A percentile compares a stretch with the other conserved stretches of the same genome.
Conservation (phyloP, 371 early-diverging fungal species). For the Mucor ambiguus region DNA sequence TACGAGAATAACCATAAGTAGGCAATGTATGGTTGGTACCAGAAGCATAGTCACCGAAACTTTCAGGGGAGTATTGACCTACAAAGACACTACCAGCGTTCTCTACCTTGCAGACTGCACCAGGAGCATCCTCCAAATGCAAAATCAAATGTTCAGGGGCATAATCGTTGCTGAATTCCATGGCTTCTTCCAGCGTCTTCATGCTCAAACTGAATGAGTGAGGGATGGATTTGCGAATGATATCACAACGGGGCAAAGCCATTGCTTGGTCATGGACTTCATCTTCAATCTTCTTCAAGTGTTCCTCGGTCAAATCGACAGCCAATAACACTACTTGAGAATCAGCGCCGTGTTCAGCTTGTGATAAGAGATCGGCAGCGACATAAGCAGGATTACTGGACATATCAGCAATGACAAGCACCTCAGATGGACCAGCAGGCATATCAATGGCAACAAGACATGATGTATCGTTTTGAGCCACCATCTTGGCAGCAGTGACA, state of each 20-base stretch:
- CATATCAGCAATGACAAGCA: constrained; percentile 93
- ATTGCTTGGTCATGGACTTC: constrained; percentile 84
- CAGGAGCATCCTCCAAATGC: constrained; percentile 79
- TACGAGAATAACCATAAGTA: constrained; percentile 96
- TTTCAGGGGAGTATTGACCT: constrained; percentile 94
- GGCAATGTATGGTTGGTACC: constrained; percentile 99
- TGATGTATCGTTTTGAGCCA: constrained; percentile 89
- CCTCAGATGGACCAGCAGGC: constrained; percentile 98
- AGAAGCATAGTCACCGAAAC: constrained; percentile 98
- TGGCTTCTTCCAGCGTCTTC: constrained; percentile 74
- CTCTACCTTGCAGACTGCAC: constrained; percentile 62
- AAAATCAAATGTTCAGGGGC: constrained; percentile 98
- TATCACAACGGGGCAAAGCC: constrained; percentile 85
- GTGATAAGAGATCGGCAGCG: constrained; percentile 93
- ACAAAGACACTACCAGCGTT: constrained; percentile 98
- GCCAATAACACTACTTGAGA: constrained; percentile 95
- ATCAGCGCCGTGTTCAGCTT: constrained; percentile 98
- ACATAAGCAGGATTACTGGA: constrained; percentile 87
- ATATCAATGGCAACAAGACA: constrained; percentile 96
- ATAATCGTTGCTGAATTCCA: constrained; percentile 91
- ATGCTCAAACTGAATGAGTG: constrained; percentile 80
- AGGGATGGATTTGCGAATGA: constrained; percentile 86
- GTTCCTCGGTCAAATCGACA: constrained; percentile 66
- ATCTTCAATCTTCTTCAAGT: constrained; percentile 74
- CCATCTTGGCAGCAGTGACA: constrained; percentile 98